Evolutionary conservation across 2,329 filamentous ascomycete genomes (phyloP), one percentile per base, ranked within the genome.

Genomic region (Diaporthe destruens): DNA sequence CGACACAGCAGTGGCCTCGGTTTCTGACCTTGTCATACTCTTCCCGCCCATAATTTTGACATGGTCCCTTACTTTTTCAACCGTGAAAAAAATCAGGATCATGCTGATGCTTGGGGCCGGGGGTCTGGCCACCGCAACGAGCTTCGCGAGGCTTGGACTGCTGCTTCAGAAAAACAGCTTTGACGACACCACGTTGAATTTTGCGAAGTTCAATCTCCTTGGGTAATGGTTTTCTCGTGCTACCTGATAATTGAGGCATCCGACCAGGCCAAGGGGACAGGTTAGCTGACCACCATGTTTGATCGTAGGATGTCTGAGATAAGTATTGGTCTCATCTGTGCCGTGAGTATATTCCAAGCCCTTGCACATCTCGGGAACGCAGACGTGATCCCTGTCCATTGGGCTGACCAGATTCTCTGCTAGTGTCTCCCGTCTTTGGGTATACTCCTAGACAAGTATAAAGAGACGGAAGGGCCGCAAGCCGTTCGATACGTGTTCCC

Each of bases 261-360:
- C 1, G 20, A 3, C 23, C 25, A 32, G 14, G 25, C 1, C 1
- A 9, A 47, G 8, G 23, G 25, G 2, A n/a, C 9, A 47, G 3
- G 16, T 7, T 2, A 25, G 20, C 57, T 63, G 42, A 49, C 39
- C 7, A 14, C 16, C 42, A 18, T 8, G 3, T 34, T 34, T 32
- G 23, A 25, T 2, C 3, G 32, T 9, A 63, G 57, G 2, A 25
- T 63, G 23, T 63, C 57, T 6, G 57, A 63, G 42, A 63, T 63
- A 47, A 49, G 57, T 39, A 63, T 63, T 6, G 57, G 57, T 6
- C 57, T 63, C 57, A 63, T 63, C 4, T 63, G 57, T 20, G 57
- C 57, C 18, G 57, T 63, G n/a, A 63, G 57, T 44, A 29, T 29
- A 29, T 29, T 29, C 5, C 29, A 29, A 29, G 29, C 5, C 29